These are phyloP conservation scores for Trichoderma brevicompactum DNA, from an alignment of 2,329 filamentous ascomycete species.

Conservation along the genomic window DNA sequence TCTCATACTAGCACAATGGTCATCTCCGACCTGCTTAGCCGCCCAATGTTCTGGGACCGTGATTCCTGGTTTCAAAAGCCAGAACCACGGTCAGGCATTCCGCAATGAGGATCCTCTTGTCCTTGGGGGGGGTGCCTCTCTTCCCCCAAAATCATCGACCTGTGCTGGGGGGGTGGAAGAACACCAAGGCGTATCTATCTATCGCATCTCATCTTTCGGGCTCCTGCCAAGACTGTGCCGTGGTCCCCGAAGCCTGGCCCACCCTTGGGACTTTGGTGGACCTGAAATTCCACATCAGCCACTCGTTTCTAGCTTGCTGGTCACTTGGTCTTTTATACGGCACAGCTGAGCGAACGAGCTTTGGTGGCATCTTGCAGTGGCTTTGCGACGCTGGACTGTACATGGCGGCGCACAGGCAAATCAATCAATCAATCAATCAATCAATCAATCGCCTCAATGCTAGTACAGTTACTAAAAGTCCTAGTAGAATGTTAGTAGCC, in stretches of 20 bases:
- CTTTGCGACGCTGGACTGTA: background rate
- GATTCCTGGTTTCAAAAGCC: background rate
- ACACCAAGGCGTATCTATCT: background rate
- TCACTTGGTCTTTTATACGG: background rate
- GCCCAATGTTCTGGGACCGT: no score
- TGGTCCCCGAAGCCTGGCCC: constrained; percentile 27
- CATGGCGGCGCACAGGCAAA: no score
- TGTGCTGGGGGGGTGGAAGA: no score
- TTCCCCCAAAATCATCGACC: no score
- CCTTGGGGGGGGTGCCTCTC: background rate
- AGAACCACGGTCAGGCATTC: background rate
- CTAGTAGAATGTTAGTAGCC: background rate
- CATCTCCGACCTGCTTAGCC: background rate
- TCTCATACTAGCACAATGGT: constrained; percentile 12
- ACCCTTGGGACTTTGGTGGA: background rate
- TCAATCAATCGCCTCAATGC: background rate
- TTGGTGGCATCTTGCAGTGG: background rate
- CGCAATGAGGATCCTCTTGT: background rate
- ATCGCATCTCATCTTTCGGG: constrained; percentile 32
- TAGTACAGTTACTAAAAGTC: background rate
- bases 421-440: no score
- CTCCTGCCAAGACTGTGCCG: constrained; percentile 27
- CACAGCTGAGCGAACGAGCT: background rate
- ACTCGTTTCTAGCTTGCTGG: background rate
- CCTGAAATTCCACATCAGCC: background rate